Conservation (phyloP, 2,329 filamentous ascomycete species). For the Pseudocercospora eumusae region DNA sequence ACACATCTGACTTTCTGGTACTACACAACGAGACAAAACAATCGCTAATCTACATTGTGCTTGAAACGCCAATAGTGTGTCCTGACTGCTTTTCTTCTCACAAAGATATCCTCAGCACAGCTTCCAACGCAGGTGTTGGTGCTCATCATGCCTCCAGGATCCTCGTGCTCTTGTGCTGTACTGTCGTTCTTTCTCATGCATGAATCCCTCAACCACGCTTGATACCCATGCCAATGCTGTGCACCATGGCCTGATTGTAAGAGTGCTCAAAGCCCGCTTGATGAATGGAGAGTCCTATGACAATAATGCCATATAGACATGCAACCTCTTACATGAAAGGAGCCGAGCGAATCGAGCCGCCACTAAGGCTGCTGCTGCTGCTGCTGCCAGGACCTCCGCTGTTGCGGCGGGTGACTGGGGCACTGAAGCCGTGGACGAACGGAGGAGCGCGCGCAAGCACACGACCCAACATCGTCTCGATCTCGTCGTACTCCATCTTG, state of each 20-base stretch:
- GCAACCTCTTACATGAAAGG: slow-evolving; percentile 1
- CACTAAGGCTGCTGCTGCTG: not conserved
- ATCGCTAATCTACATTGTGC: not conserved
- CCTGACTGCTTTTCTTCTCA: not conserved
- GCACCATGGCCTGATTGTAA: not conserved
- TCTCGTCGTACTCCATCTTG: slow-evolving; percentile 31
- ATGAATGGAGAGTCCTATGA: not conserved
- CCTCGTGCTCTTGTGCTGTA: not conserved
- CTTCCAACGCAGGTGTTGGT: not conserved
- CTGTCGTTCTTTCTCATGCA: not conserved
- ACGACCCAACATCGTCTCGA: slow-evolving; percentile 29
- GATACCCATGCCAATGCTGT: not conserved
- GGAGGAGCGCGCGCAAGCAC: slow-evolving; percentile 13
- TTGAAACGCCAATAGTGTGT: not conserved
- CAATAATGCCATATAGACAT: not conserved
- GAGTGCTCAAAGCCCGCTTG: not conserved
- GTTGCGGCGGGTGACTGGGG: slow-evolving; percentile 8
- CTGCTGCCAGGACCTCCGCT: not conserved
- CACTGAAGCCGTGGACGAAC: slow-evolving; percentile 10
- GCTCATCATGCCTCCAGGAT: not conserved
- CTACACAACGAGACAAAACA: not conserved
- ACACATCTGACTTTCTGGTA: not conserved
- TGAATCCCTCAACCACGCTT: not conserved
- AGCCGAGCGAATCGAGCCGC: not conserved
- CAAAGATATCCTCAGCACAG: not conserved